phyloP scores from a whole-genome alignment of 1,139 yeast species.

The Scheffersomyces parashehatae region DNA sequence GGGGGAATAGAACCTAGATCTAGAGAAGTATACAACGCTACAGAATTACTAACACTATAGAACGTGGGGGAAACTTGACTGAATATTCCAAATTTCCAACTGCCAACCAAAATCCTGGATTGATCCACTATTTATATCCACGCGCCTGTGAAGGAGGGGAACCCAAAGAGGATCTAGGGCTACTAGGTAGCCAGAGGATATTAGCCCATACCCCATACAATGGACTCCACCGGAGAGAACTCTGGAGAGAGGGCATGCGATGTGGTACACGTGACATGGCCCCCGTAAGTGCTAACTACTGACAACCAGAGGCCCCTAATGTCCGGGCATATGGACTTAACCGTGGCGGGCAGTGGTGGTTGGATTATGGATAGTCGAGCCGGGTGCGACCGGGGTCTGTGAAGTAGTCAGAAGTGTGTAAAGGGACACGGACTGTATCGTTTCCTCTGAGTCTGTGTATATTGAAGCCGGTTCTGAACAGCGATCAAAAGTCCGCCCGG shows the following conservation, averaged over 20 bases:
- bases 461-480: too few species aligned
- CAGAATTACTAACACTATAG: background rate
- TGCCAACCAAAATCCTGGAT: too few species aligned
- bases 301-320: background rate
- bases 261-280: too few species aligned
- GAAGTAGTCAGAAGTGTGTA: too few species aligned
- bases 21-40: background rate
- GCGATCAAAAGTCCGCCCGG: too few species aligned
- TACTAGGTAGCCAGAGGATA: background rate
- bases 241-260: background rate
- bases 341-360: background rate
- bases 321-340: constrained; percentile 1
- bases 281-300: background rate
- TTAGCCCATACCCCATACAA: constrained; percentile 1
- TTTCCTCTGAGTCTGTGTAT: too few species aligned
- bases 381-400: too few species aligned
- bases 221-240: background rate
- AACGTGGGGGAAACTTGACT: constrained; percentile 1
- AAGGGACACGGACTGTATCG: too few species aligned
- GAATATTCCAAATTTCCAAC: background rate
- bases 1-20: background rate
- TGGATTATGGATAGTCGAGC: too few species aligned
- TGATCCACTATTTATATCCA: too few species aligned
- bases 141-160: too few species aligned
- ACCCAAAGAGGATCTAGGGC: too few species aligned